A percentile compares a stretch with the other conserved stretches of the same genome.
These are phyloP conservation scores for Claviceps humidiphila DNA, from an alignment of 2,329 filamentous ascomycete genomes.

Conservation along the genomic window DNA sequence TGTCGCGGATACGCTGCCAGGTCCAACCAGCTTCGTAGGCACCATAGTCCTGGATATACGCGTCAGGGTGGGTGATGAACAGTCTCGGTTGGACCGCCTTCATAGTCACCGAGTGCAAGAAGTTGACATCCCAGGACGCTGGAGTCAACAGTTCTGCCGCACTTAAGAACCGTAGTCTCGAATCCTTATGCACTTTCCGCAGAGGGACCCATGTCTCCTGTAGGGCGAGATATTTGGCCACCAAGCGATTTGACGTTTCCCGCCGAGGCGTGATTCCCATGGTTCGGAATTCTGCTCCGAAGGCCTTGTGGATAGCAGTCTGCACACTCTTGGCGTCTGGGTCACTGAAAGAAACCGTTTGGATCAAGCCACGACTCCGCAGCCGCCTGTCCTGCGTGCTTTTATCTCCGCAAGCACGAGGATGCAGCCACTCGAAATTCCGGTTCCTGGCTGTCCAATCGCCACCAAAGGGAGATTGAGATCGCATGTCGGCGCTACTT, in stretches of 20 bases:
- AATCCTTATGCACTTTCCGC: constrained; percentile 62
- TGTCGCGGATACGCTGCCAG: constrained; percentile 54
- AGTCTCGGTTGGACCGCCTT: constrained; percentile 52
- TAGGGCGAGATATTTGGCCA: constrained; percentile 43
- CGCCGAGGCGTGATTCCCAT: constrained; percentile 24
- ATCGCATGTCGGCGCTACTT: constrained; percentile 29
- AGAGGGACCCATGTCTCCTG: constrained; percentile 61
- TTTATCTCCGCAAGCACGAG: constrained; percentile 52
- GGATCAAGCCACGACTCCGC: constrained; percentile 60
- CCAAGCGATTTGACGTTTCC: constrained; percentile 14
- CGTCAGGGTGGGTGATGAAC: constrained; percentile 63
- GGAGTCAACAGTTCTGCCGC: constrained; percentile 62
- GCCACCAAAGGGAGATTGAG: constrained; percentile 34
- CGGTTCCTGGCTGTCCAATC: constrained; percentile 33
- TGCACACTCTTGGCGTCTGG: constrained; percentile 57
- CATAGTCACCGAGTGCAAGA: constrained; percentile 63
- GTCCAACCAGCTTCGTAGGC: constrained; percentile 48
- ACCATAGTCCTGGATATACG: constrained; percentile 53
- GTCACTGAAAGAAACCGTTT: constrained; percentile 46
- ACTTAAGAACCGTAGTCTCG: constrained; percentile 55
- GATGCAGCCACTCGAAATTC: constrained; percentile 47
- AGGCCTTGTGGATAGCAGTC: constrained; percentile 46
- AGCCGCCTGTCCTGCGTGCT: constrained; percentile 56
- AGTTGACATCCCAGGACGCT: constrained; percentile 56
- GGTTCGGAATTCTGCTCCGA: constrained; percentile 40